phyloP scores from a whole-genome alignment of 495 filamentous ascomycete species.

The Aspergillus saccharolyticus region DNA sequence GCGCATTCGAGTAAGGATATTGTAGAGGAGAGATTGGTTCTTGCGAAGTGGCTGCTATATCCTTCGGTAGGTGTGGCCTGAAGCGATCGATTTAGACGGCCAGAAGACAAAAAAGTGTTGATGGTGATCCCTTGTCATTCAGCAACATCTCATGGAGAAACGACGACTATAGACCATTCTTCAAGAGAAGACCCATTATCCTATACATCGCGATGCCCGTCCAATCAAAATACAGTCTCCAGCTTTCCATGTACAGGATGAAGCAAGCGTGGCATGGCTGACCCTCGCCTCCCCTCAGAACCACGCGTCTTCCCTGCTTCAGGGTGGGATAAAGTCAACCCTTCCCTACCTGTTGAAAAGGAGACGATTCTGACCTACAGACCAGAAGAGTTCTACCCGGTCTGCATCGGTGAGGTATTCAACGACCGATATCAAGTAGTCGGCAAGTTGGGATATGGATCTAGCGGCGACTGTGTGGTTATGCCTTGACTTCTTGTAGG shows the following conservation, averaged over 20 bases:
- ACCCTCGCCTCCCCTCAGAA: background rate
- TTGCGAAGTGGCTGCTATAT: no score
- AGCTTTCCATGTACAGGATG: background rate
- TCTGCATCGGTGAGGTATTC: constrained; percentile 41
- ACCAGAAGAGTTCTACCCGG: constrained; percentile 33
- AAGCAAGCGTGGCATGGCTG: background rate
- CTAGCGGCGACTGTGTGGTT: constrained; percentile 50
- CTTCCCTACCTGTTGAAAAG: constrained; percentile 19
- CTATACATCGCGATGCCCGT: no score
- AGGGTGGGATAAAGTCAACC: constrained; percentile 18
- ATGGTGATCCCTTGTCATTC: no score
- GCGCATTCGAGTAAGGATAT: no score
- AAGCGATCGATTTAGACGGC: no score
- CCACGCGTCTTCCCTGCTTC: constrained; percentile 16
- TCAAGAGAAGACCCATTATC: no score
- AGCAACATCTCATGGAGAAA: no score
- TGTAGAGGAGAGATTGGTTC: no score
- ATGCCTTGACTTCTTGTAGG: constrained; percentile 39
- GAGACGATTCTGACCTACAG: constrained; percentile 23
- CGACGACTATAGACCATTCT: no score
- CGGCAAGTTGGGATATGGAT: constrained; percentile 45
- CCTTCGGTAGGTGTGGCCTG: no score
- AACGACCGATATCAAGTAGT: constrained; percentile 37
- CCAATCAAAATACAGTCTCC: no score
- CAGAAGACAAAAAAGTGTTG: no score